A percentile compares a stretch with the other conserved stretches of the same genome.
These are phyloP conservation scores for Lodderomyces margitis DNA, from an alignment of 1,139 yeast genomes.

Conservation along the genomic window DNA sequence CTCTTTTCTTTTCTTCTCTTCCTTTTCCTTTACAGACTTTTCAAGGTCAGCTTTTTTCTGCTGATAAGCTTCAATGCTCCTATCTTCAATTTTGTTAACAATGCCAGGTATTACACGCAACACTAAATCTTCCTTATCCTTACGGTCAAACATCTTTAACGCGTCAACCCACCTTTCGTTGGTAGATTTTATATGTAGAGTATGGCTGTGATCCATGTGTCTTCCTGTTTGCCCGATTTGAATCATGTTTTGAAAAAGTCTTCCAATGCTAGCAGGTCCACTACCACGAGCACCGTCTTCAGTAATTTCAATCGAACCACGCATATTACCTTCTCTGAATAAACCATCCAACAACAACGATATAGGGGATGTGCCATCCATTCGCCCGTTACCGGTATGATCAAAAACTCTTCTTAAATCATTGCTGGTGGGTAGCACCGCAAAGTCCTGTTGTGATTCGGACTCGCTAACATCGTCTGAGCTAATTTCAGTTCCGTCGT, in stretches of 20 bases:
- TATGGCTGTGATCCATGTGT: conserved; percentile 17
- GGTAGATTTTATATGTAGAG: conserved; percentile 52
- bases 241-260: conserved; percentile 29
- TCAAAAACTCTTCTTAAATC: conserved; percentile 13
- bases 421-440: conserved; percentile 12
- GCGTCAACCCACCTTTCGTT: conserved; percentile 70
- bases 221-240: conserved; percentile 17
- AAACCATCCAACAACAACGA: conserved; percentile 17
- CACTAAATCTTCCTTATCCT: conserved; percentile 37
- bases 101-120: conserved; percentile 51
- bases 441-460: conserved; percentile 21
- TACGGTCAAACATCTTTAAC: conserved; percentile 47
- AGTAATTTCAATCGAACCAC: conserved; percentile 20
- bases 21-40: conserved; percentile 28
- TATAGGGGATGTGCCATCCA: conserved; percentile 15
- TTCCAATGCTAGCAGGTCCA: conserved; percentile 20
- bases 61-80: conserved; percentile 34
- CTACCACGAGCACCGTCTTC: conserved; percentile 12
- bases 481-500: conserved; percentile 23
- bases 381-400: conserved; percentile 13
- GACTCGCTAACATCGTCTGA: conserved; percentile 14
- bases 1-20: conserved; percentile 25
- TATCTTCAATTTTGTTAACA: conserved; percentile 50
- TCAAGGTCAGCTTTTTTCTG: conserved; percentile 32
- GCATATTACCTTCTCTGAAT: conserved; percentile 16